Conservation (phyloP, 345 rosid genomes). For the Camelina sativa region DNA sequence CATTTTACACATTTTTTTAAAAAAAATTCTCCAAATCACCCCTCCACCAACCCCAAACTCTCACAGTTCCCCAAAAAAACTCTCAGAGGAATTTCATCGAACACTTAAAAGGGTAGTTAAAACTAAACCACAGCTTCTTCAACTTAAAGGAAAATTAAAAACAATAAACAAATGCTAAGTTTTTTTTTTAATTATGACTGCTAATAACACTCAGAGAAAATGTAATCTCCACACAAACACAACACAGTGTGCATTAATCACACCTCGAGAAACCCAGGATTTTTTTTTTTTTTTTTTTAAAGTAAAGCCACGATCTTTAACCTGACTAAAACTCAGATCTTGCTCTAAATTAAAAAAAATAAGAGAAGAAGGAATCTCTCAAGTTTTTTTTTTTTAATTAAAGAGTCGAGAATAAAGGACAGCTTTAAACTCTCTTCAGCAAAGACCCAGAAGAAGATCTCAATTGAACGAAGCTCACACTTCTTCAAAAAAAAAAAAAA, state of each 20-base stretch:
- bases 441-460: conserved; percentile 25
- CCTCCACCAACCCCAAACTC: conserved; percentile 1
- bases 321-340: conserved; percentile 32
- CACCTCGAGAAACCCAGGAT: conserved; percentile 30
- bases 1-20: conserved; percentile 47
- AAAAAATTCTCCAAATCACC: neutral
- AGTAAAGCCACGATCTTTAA: conserved; percentile 33
- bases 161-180: neutral
- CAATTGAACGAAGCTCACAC: conserved; percentile 20
- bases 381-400: conserved; percentile 13
- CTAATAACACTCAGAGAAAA: conserved; percentile 27
- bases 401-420: no score
- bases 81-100: conserved; percentile 41
- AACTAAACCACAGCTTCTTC: conserved; percentile 2
- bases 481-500: neutral
- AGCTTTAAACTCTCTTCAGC: no score
- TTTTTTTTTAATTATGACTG: neutral
- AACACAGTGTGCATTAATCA: conserved; percentile 28
- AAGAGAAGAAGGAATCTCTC: conserved; percentile 3
- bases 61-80: conserved; percentile 10
- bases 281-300: neutral
- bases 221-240: conserved; percentile 23
- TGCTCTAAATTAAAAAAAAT: conserved; percentile 7
- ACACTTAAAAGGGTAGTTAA: conserved; percentile 18
- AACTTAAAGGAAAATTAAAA: neutral